Base-by-base conservation (phyloP, 2,329 filamentous ascomycete genomes). In the Xylaria sp. region DNA sequence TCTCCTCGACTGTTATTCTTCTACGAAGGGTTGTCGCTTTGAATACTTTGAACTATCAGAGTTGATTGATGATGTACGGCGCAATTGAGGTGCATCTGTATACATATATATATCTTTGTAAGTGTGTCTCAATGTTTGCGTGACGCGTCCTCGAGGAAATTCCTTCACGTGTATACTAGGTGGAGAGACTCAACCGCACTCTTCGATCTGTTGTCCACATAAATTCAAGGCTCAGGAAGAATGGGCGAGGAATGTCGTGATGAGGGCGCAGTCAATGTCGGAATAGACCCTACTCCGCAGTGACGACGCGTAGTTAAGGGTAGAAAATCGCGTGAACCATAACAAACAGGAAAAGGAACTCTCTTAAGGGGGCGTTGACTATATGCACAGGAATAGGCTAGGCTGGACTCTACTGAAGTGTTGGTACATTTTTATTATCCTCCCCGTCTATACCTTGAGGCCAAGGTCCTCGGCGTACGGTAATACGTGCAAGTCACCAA, bases 391-490 rank as follows among this genome's bases (percentile, higher is more conserved):
- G 70, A 68, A 71, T 72, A 69, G 53, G 68, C 71, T 72, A 69
- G 52, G 68, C 70, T 69, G 68, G 64, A 71, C 67, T 76, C 70
- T 74, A 74, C 71, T 72, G 65, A 71, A 72, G 69, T 78, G 72
- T 76, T 78, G 73, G 70, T 78, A 78, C 75, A 78, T 60, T 69
- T 69, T 65, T 69, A 69, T 72, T 72, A 64, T 60, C 67, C 65
- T 13, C 16, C 65, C 65, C 61, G 50, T 85, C 84, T 95, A 99
- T 84, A 96, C 91, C 76, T 88, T 91, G 74, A 99, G 84, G 70
- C 93, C 95, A 75, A 99, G 82, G 74, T 99, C 94, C 78, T 92
- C 90, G 67, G 92, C 94, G 74, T 88, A 99, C 59, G 94, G 94
- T 73, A 99, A 86, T 71, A 88, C 83, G 76, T 91, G 89, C 70